Conservation (phyloP, 2,329 filamentous ascomycete genomes). For the Beauveria brongniartii region DNA sequence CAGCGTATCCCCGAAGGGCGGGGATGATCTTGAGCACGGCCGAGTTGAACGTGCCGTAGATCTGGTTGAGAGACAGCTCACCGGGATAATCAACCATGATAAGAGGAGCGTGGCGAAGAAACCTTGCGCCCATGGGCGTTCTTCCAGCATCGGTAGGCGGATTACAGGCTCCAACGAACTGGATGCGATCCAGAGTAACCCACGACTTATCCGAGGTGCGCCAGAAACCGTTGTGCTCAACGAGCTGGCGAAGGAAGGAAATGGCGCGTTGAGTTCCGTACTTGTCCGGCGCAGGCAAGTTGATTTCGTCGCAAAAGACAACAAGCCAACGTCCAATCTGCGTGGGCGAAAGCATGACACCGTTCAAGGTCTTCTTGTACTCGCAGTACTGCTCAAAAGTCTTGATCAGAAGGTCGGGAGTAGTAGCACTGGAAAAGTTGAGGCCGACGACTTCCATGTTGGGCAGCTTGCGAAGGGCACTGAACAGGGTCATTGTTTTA, state of each 20-base stretch:
- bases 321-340: constrained; percentile 98
- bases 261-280: constrained; percentile 97
- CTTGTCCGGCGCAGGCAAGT: constrained; percentile 92
- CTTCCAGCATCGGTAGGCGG: constrained; percentile 94
- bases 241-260: constrained; percentile 91
- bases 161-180: constrained; percentile 98
- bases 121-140: constrained; percentile 86
- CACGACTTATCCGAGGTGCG: constrained; percentile 93
- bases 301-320: constrained; percentile 99
- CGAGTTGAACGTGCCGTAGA: constrained; percentile 96
- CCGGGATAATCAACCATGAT: constrained; percentile 99
- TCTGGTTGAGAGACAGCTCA: constrained; percentile 87
- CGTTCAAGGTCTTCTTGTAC: constrained; percentile 97
- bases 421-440: constrained; percentile 98
- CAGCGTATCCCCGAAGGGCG: constrained; percentile 87
- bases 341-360: constrained; percentile 88
- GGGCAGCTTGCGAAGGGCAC: constrained; percentile 87
- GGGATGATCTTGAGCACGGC: constrained; percentile 96
- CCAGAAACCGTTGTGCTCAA: constrained; percentile 99
- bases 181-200: constrained; percentile 95
- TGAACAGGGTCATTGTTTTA: constrained; percentile 99
- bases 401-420: constrained; percentile 94
- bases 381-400: constrained; percentile 99
- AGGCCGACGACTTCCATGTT: constrained; percentile 99
- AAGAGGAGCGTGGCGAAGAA: constrained; percentile 92